phyloP scores from a whole-genome alignment of 192 early-diverging fungal genomes.

The Neocallimastix lanati region DNA sequence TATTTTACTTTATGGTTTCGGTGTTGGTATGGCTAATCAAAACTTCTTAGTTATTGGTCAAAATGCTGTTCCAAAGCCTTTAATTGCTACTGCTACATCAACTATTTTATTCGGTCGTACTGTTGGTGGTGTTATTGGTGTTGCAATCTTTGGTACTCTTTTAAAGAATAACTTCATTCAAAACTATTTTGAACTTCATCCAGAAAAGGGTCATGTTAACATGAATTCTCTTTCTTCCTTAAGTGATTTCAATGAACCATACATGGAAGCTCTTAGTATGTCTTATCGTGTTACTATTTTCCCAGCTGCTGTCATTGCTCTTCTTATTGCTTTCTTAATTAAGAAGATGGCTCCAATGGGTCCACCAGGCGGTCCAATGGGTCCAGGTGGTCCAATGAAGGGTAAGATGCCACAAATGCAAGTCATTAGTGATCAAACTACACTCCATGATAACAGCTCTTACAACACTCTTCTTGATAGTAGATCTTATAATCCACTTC shows the following conservation, averaged over 20 bases:
- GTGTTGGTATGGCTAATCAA: not conserved
- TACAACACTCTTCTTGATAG: too few relatives aligned
- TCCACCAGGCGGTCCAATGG: not conserved
- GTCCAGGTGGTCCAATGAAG: not conserved
- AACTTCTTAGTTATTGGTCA: not conserved
- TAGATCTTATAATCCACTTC: too few relatives aligned
- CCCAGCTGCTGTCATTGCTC: not conserved
- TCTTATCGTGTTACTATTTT: not conserved
- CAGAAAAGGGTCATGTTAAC: not conserved
- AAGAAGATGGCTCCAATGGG: not conserved
- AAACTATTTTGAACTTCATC: not conserved
- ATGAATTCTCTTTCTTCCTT: not conserved
- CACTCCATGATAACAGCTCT: not conserved
- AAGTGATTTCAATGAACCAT: not conserved
- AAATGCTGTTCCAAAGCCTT: not conserved
- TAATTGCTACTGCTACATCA: not conserved
- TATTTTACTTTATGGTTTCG: not conserved
- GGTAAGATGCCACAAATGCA: not conserved
- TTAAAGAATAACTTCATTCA: not conserved
- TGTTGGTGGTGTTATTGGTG: constrained; percentile 33
- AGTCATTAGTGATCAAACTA: not conserved
- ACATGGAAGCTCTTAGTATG: not conserved
- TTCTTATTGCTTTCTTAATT: too few relatives aligned
- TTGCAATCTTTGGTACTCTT: constrained; percentile 3
- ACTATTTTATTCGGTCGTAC: constrained; percentile 19